Conservation (phyloP, 345 rosid species). For the Psidium friedrichsthalianum region DNA sequence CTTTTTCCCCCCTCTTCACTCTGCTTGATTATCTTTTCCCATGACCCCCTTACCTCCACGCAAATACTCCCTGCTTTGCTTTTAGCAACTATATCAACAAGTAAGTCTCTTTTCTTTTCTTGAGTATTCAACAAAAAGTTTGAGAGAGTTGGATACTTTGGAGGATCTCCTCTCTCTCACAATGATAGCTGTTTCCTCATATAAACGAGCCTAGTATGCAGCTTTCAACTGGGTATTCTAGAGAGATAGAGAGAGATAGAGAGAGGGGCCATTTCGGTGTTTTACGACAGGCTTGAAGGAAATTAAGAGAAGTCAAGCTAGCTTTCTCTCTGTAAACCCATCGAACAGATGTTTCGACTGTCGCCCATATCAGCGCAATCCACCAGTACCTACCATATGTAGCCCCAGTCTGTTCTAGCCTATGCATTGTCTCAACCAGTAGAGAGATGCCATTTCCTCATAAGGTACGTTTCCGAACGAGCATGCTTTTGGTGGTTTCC, state of each 20-base stretch:
- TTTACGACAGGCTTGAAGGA: neutral
- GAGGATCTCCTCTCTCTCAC: neutral
- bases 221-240: neutral
- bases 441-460: slow-evolving; percentile 16
- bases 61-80: neutral
- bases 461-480: slow-evolving; percentile 7
- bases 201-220: neutral
- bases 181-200: neutral
- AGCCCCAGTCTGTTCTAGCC: neutral
- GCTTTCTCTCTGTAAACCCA: neutral
- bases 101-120: neutral
- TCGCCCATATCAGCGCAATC: neutral
- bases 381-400: neutral
- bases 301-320: neutral
- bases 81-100: neutral
- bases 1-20: neutral
- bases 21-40: neutral
- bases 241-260: neutral
- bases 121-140: neutral
- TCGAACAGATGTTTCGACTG: neutral
- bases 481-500: slow-evolving; percentile 1
- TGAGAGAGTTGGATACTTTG: neutral
- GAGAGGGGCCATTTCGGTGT: neutral
- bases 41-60: neutral
- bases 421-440: neutral